Conservation (phyloP, 805 yeast genomes). For the Candida schatavii region DNA sequence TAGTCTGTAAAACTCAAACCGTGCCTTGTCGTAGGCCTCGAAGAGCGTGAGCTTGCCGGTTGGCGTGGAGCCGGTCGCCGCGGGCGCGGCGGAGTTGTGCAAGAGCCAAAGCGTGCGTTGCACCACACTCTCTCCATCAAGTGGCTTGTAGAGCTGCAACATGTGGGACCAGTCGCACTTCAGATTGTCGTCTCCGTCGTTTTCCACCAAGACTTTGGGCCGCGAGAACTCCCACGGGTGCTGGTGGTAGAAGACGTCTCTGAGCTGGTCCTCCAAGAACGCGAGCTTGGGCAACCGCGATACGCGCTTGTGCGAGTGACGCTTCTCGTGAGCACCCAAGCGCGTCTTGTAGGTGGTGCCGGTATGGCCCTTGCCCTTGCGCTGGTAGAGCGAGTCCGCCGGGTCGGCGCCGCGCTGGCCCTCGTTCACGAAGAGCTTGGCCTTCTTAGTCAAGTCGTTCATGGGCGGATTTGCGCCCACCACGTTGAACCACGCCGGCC, state of each 20-base stretch:
- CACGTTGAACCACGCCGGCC: constrained; percentile 89
- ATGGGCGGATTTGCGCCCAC: constrained; percentile 83
- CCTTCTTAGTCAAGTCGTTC: constrained; percentile 51
- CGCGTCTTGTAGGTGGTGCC: constrained; percentile 43
- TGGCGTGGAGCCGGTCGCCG: not conserved
- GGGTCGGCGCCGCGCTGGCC: constrained; percentile 29
- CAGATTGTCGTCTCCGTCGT: constrained; percentile 53
- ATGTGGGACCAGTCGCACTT: constrained; percentile 76
- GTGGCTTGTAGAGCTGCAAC: constrained; percentile 65
- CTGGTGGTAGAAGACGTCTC: constrained; percentile 80
- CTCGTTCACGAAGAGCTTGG: constrained; percentile 27
- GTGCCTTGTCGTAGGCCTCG: constrained; percentile 80
- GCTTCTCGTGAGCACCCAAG: constrained; percentile 30
- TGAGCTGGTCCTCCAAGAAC: constrained; percentile 74
- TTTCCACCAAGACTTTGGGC: constrained; percentile 81
- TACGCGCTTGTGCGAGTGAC: constrained; percentile 37
- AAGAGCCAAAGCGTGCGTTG: constrained; percentile 43
- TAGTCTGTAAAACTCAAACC: constrained; percentile 82
- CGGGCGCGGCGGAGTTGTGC: constrained; percentile 15
- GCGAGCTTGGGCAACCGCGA: constrained; percentile 52
- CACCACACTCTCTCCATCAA: constrained; percentile 77
- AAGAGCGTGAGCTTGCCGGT: constrained; percentile 42
- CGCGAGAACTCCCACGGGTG: constrained; percentile 98
- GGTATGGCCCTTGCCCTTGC: constrained; percentile 12
- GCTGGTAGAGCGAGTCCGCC: constrained; percentile 13